phyloP scores from a whole-genome alignment of 345 rosid species.

The Gossypium stocksii region DNA sequence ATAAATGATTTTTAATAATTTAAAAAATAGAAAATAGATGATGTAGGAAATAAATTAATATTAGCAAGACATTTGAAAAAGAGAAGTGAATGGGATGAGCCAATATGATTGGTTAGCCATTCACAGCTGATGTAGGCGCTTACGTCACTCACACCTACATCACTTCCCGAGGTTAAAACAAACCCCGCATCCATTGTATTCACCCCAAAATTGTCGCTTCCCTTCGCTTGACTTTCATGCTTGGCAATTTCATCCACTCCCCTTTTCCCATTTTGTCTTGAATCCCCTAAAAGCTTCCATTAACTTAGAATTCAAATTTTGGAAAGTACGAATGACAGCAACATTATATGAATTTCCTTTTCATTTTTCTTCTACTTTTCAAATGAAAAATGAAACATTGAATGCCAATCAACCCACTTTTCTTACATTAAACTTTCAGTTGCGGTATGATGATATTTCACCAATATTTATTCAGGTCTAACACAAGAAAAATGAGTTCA shows the following conservation, averaged over 20 bases:
- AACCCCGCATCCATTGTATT: not conserved
- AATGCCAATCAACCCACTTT: too few relatives aligned
- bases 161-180: too few relatives aligned
- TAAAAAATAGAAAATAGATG: not conserved
- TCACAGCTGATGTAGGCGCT: slow-evolving; percentile 27
- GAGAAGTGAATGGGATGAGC: not conserved
- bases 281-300: not conserved
- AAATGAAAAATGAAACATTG: too few relatives aligned
- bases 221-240: not conserved
- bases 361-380: too few relatives aligned
- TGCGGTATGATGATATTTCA: too few relatives aligned
- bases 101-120: not conserved
- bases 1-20: too few relatives aligned
- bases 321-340: not conserved
- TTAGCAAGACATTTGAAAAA: too few relatives aligned
- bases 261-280: not conserved
- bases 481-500: too few relatives aligned
- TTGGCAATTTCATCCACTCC: not conserved
- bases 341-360: too few relatives aligned
- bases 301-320: not conserved
- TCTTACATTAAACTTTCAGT: too few relatives aligned
- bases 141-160: slow-evolving; percentile 20
- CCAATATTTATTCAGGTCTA: too few relatives aligned
- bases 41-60: not conserved
- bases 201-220: not conserved